Base-by-base conservation (phyloP, 805 yeast genomes). In the Teunomyces cretensis region DNA sequence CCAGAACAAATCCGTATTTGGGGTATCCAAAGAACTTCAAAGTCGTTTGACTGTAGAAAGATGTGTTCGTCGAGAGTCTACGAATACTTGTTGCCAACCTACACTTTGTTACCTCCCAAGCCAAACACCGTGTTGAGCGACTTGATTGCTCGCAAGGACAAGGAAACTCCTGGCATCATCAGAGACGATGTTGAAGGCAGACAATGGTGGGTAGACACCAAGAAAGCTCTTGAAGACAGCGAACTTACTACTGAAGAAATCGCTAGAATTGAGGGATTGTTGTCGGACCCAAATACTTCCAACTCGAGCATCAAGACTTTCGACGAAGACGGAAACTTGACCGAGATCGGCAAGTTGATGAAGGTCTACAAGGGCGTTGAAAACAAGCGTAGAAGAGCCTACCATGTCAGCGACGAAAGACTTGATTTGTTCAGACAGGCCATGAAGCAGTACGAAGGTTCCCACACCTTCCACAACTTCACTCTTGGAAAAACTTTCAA, bases 1-100 rank as follows among this genome's bases (percentile, higher is more conserved):
- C 99, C 99, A 1, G 90, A 79, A 7, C 91, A 88, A 50, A 88
- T 94, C 52, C 76, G 96, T 51, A 77, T 94, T 9, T 94, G 98
- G 98, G 97, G 96, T 15, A 82, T 84, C 49, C 88, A 84, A 61
- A 78, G 98, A 56, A 86, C 88, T 9, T 91, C 91, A 64, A 88
- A 89, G 58, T 80, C 91, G 0, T 94, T 94, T 65, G 98, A 94
- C 64, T 90, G 97, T 67, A 78, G 98, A 54, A 90, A 88, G 62
- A 80, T 90, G 86, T 94, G 99, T 70, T 84, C 94, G 2, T 89
- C 97, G n/a, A 81, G 99, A 62, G 77, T 95, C 50, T 94, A 94
- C 64, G 99, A 94, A 70, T 94, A 94, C 61, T 68, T 94, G 56
- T 76, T 94, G 61, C 99, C 99, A 33, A 88, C 96, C 0, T 91